These are phyloP conservation scores for Xylariaceae sp. DNA, from an alignment of 2,329 filamentous ascomycete species.

Conservation along the genomic window DNA sequence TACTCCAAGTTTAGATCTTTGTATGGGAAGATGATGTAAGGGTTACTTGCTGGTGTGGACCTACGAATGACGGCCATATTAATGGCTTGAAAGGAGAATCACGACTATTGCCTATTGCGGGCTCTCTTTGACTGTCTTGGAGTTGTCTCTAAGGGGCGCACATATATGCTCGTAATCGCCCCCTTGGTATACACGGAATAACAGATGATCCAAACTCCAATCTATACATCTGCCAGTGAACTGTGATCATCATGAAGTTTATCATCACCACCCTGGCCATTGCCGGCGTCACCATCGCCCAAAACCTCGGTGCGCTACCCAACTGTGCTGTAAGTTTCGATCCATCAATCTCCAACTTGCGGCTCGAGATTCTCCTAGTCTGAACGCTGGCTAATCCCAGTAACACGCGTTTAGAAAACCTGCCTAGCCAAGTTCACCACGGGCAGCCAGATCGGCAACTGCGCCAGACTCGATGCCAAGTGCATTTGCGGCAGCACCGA, in stretches of 20 bases:
- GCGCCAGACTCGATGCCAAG: slow-evolving; percentile 37
- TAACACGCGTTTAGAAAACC: slow-evolving; percentile 23
- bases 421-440: slow-evolving; percentile 35
- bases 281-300: slow-evolving; percentile 50
- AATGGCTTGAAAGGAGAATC: too few relatives aligned
- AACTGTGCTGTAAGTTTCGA: slow-evolving; percentile 50
- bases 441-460: slow-evolving; percentile 40
- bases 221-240: too few relatives aligned
- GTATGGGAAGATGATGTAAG: too few relatives aligned
- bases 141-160: too few relatives aligned
- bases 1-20: too few relatives aligned
- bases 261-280: slow-evolving; percentile 48
- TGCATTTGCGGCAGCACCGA: slow-evolving; percentile 46
- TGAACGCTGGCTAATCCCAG: not conserved
- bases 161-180: too few relatives aligned
- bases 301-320: slow-evolving; percentile 44
- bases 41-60: too few relatives aligned
- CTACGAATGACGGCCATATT: too few relatives aligned
- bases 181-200: too few relatives aligned
- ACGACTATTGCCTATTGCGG: too few relatives aligned
- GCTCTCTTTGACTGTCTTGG: too few relatives aligned
- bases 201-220: too few relatives aligned
- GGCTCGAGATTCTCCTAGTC: not conserved
- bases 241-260: slow-evolving; percentile 43
- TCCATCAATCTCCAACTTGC: not conserved